These are phyloP conservation scores for Phytophthora multivora DNA, from an alignment of 352 stramenopile genomes.

Conservation along the genomic window DNA sequence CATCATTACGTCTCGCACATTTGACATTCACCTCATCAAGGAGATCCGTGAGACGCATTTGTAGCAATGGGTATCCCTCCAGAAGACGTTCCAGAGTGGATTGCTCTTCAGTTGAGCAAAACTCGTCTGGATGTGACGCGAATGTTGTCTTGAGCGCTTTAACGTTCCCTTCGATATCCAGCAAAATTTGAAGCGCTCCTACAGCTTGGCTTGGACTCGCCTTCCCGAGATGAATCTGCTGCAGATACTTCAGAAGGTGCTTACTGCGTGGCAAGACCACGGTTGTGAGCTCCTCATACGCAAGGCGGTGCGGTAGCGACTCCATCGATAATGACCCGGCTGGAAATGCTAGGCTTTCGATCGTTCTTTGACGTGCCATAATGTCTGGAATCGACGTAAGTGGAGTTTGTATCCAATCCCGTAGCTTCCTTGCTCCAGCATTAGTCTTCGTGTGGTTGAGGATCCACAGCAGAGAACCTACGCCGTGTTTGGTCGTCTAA, in stretches of 20 bases:
- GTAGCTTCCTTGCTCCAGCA: slow-evolving; percentile 33
- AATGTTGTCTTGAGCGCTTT: slow-evolving; percentile 11
- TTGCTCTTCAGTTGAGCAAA: neutral
- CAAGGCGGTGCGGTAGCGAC: slow-evolving; percentile 29
- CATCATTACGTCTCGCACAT: slow-evolving; percentile 27
- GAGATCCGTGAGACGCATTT: slow-evolving; percentile 2
- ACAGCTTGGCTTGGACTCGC: slow-evolving; percentile 23
- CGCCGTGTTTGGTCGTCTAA: slow-evolving; percentile 30
- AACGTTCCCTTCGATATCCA: slow-evolving; percentile 22
- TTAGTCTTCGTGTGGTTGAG: slow-evolving; percentile 43
- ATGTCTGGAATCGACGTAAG: slow-evolving; percentile 25
- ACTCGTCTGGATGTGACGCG: neutral
- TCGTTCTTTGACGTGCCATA: slow-evolving; percentile 29
- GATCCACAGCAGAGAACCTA: slow-evolving; percentile 41
- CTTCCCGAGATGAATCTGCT: slow-evolving; percentile 37
- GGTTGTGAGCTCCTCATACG: slow-evolving; percentile 40
- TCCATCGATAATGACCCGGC: slow-evolving; percentile 6
- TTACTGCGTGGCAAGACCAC: slow-evolving; percentile 28
- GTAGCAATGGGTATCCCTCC: slow-evolving; percentile 25
- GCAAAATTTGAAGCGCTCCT: slow-evolving; percentile 24
- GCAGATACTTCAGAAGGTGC: slow-evolving; percentile 27
- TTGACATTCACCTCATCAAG: slow-evolving; percentile 29
- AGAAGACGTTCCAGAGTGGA: slow-evolving; percentile 16
- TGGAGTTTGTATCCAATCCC: slow-evolving; percentile 37
- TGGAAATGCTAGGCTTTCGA: slow-evolving; percentile 28